Evolutionary conservation across 2,329 filamentous ascomycete genomes (phyloP).

Genomic region (Penicillium sp.): DNA sequence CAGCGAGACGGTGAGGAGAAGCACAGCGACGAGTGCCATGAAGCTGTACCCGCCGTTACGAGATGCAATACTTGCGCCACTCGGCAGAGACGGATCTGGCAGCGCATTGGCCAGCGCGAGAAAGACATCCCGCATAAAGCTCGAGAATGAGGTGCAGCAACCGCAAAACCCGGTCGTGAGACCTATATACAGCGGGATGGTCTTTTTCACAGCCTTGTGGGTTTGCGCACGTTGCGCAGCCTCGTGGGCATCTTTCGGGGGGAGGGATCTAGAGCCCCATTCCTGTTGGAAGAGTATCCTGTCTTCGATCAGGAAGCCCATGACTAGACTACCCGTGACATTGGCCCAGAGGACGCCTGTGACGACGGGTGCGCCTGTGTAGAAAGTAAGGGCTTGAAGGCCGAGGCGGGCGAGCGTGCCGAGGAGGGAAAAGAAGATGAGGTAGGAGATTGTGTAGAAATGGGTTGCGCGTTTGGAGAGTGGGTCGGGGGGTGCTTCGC

Average conservation of each 20-base stretch:
- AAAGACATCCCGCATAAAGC: slow-evolving; percentile 79
- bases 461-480: slow-evolving; percentile 60
- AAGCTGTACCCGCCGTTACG: slow-evolving; percentile 79
- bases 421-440: slow-evolving; percentile 81
- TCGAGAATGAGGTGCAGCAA: slow-evolving; percentile 87
- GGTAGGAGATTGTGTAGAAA: slow-evolving; percentile 75
- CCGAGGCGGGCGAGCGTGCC: slow-evolving; percentile 84
- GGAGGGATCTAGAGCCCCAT: slow-evolving; percentile 54
- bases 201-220: slow-evolving; percentile 73
- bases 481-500: slow-evolving; percentile 15
- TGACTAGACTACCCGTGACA: slow-evolving; percentile 75
- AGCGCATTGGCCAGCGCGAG: slow-evolving; percentile 78
- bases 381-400: slow-evolving; percentile 76
- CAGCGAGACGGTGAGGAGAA: slow-evolving; percentile 72
- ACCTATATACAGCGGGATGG: slow-evolving; percentile 84
- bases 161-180: slow-evolving; percentile 87
- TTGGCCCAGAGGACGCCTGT: slow-evolving; percentile 87
- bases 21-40: slow-evolving; percentile 75
- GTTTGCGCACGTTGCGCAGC: slow-evolving; percentile 47
- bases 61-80: slow-evolving; percentile 38
- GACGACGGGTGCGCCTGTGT: slow-evolving; percentile 73
- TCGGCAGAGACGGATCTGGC: slow-evolving; percentile 54
- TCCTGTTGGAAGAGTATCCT: slow-evolving; percentile 72
- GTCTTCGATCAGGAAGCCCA: slow-evolving; percentile 86
- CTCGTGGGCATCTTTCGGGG: slow-evolving; percentile 40